Base-by-base conservation (phyloP, 345 rosid genomes). In the Salix udensis region DNA sequence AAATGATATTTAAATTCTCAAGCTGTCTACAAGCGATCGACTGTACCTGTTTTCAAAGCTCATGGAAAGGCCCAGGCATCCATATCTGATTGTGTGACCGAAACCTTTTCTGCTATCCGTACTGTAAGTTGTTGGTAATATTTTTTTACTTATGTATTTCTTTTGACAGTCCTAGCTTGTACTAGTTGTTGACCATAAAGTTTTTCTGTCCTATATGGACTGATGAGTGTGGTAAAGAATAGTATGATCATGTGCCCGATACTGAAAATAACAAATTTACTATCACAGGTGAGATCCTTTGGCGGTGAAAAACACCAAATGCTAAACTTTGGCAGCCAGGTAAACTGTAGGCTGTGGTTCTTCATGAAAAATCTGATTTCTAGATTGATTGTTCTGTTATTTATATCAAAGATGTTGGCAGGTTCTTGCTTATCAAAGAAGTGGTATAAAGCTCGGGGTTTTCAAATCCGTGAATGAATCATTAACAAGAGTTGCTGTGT, bases 221-320 rank as follows among this genome's bases (percentile, higher is more conserved):
- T 70, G 60, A 39, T 2, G 34, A 34, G 37, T 79, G 61, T 72
- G 26, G 24, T 42, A 44, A 44, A 76, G 68, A 24, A 31, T 62
- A 72, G 77, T 9, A 77, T 7, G 16, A 0, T 3, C 46, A 30
- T 44, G 15, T 40, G 77, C 50, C 42, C 67, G 74, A 70, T 79
- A 50, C 72, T 70, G 79, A 64, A 71, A 52, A 24, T 74, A 71
- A 24, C 58, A 46, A 65, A 39, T 39, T 68, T 67, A 82, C 26
- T 82, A 78, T 67, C 78, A 50, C 72, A 93, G 98, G 98, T 95
- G 67, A 89, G 98, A 86, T 95, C 98, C n/a, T 95, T 95, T 84
- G 87, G 98, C 65, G 98, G 98, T 74, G 98, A 95, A 85, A 93
- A 86, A 79, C 91, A 86, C 70, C 98, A 93, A 84, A 93, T 95